Evolutionary conservation across 768 basidiomycete species (phyloP).

Genomic region (Suillus ampliporus): DNA sequence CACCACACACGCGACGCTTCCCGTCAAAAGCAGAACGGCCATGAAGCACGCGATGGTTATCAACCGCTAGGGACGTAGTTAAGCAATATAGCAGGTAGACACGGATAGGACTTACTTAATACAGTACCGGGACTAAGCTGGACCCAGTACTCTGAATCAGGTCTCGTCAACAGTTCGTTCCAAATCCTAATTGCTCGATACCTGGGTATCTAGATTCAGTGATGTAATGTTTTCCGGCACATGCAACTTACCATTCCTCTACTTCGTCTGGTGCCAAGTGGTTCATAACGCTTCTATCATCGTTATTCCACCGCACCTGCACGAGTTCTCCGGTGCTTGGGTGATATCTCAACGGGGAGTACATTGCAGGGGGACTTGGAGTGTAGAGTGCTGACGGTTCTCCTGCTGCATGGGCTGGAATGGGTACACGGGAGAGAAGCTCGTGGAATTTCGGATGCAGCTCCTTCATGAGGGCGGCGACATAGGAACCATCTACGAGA

Average conservation of each 20-base stretch:
- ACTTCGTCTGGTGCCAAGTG: slow-evolving; percentile 62
- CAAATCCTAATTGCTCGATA: slow-evolving; percentile 84
- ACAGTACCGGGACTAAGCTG: slow-evolving; percentile 88
- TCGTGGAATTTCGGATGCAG: slow-evolving; percentile 74
- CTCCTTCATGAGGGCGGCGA: slow-evolving; percentile 77
- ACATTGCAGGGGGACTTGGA: slow-evolving; percentile 61
- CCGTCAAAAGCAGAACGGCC: slow-evolving; percentile 93
- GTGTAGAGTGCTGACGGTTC: slow-evolving; percentile 62
- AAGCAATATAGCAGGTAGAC: neutral
- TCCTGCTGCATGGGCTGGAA: slow-evolving; percentile 91
- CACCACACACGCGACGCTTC: slow-evolving; percentile 91
- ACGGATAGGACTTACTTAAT: slow-evolving; percentile 59
- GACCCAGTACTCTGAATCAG: slow-evolving; percentile 91
- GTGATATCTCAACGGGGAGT: slow-evolving; percentile 78
- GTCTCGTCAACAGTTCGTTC: slow-evolving; percentile 74
- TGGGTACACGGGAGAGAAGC: slow-evolving; percentile 66
- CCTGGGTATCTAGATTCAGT: slow-evolving; percentile 41
- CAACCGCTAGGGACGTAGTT: slow-evolving; percentile 59
- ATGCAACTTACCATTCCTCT: slow-evolving; percentile 66
- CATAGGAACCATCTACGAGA: slow-evolving; percentile 96
- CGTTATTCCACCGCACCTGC: slow-evolving; percentile 93
- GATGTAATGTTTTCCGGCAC: neutral
- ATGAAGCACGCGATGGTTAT: slow-evolving; percentile 94
- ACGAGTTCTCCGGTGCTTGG: slow-evolving; percentile 59
- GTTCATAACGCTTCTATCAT: slow-evolving; percentile 86